A percentile compares a stretch with the other conserved stretches of the same genome.
Conservation (phyloP, 2,329 filamentous ascomycete species). For the Microthyrium microscopicum region DNA sequence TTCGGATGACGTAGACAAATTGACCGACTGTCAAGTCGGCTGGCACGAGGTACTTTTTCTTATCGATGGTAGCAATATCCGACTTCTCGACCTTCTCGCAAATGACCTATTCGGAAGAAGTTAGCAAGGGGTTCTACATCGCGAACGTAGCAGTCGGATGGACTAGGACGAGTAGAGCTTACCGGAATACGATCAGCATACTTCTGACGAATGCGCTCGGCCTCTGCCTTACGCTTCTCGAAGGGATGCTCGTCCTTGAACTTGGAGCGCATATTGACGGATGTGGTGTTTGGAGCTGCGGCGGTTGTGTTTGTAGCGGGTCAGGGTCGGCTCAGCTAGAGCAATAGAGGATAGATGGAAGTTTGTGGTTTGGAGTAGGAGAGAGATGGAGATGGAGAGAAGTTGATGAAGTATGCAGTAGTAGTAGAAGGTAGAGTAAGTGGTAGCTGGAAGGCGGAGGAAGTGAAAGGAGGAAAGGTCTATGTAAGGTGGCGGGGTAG, state of each 20-base stretch:
- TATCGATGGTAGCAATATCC: constrained; percentile 98
- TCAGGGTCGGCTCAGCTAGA: too few relatives aligned
- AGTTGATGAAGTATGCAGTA: too few relatives aligned
- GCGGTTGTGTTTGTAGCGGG: constrained; percentile 2
- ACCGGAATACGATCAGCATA: constrained; percentile 97
- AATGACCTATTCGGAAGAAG: constrained; percentile 46
- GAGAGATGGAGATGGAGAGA: background rate
- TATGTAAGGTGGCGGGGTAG: too few relatives aligned
- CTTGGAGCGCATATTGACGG: constrained; percentile 96
- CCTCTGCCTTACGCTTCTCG: constrained; percentile 99
- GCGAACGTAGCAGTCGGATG: constrained; percentile 1
- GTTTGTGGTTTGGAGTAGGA: background rate
- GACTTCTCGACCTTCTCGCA: constrained; percentile 99
- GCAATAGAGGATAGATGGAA: background rate
- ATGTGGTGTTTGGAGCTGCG: constrained; percentile 13
- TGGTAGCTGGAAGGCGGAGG: background rate
- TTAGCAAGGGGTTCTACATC: constrained; percentile 16
- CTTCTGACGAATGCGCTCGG: constrained; percentile 97
- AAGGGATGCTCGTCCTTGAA: constrained; percentile 99
- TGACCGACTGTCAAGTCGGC: constrained; percentile 96
- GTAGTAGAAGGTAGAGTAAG: background rate
- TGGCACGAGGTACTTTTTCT: constrained; percentile 99
- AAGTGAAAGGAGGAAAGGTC: too few relatives aligned
- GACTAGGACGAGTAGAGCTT: constrained; percentile 28
- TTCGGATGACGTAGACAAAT: constrained; percentile 99